Base-by-base conservation (phyloP, 345 rosid genomes). In the Citrus cavaleriei region DNA sequence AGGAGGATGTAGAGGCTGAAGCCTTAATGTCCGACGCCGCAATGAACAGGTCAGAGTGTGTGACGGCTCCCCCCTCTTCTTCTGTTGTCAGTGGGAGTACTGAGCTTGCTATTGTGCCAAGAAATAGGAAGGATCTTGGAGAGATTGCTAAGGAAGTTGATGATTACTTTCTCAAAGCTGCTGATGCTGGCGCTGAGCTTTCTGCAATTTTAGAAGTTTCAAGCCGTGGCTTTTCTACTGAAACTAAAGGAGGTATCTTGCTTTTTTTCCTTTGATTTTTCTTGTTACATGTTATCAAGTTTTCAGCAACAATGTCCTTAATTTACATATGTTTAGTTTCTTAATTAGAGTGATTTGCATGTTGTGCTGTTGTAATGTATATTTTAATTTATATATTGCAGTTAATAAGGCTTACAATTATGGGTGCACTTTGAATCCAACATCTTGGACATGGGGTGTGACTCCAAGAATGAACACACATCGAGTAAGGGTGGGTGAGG, bases 101-200 rank as follows among this genome's bases (percentile, higher is more conserved):
- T 65, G 95, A 91, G 81, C 86, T 95, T 74, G 98, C 98, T 0
- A 85, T 94, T 80, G 98, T 96, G 66, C 86, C 98, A 7, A 90
- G 97, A 70, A 92, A 91, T 66, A 84, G 86, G 40, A 96, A 96
- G 81, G 98, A 94, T 85, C 90, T 96, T 19, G 84, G 81, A 79
- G 97, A 92, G 91, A 96, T 96, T 62, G 87, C 90, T 10, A 93
- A 94, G 78, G 97, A 96, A 82, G 94, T 96, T 10, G 99, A 96
- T 78, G 99, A 92, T 59, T 96, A 96, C 77, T 96, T 93, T 72
- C 85, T 89, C 35, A 91, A 86, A 78, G 97, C 98, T 55, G 95
- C 98, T 27, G 91, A 91, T 72, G 91, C 94, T 4, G 98, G 97
- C 16, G 79, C 80, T 3, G 87, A 87, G 63, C 90, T 96, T 73